These are phyloP conservation scores for Ophioceras dolichostomum DNA, from an alignment of 2,329 filamentous ascomycete genomes.

Conservation along the genomic window DNA sequence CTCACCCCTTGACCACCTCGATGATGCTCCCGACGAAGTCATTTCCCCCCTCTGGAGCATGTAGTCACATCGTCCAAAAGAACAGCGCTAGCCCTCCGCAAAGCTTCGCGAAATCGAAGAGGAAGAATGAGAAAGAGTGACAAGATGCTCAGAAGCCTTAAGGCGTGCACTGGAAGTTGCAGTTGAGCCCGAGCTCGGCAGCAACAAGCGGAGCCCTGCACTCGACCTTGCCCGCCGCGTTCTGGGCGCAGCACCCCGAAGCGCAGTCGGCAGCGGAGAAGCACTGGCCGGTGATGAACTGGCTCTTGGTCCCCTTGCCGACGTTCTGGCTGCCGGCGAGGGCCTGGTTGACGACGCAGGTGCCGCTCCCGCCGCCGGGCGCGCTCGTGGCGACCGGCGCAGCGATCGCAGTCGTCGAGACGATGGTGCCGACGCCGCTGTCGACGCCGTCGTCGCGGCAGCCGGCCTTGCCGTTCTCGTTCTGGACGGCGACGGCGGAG, in stretches of 20 bases:
- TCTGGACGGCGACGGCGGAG: constrained; percentile 8
- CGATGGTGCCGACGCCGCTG: neutral
- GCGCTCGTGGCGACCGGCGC: neutral
- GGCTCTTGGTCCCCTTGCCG: constrained; percentile 12
- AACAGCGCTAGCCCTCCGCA: too few species aligned
- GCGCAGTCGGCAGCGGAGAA: constrained; percentile 15
- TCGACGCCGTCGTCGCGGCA: constrained; percentile 7
- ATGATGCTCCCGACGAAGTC: too few species aligned
- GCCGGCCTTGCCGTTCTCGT: constrained; percentile 10
- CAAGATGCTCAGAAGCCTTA: too few species aligned
- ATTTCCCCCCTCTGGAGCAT: too few species aligned
- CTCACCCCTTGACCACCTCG: too few species aligned
- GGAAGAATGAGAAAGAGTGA: too few species aligned
- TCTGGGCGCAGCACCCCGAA: constrained; percentile 15
- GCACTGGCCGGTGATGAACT: constrained; percentile 19
- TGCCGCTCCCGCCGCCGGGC: neutral
- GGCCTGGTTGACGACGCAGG: constrained; percentile 14
- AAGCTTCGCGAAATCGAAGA: too few species aligned
- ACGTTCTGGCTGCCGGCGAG: constrained; percentile 19
- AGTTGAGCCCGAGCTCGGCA: constrained; percentile 5
- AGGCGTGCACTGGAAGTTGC: constrained; percentile 6
- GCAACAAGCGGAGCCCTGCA: constrained; percentile 8
- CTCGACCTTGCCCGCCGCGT: constrained; percentile 4
- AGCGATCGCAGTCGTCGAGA: neutral
- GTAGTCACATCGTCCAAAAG: too few species aligned